Conservation (phyloP, 352 stramenopile species). For the Phytophthora cryptogea region DNA sequence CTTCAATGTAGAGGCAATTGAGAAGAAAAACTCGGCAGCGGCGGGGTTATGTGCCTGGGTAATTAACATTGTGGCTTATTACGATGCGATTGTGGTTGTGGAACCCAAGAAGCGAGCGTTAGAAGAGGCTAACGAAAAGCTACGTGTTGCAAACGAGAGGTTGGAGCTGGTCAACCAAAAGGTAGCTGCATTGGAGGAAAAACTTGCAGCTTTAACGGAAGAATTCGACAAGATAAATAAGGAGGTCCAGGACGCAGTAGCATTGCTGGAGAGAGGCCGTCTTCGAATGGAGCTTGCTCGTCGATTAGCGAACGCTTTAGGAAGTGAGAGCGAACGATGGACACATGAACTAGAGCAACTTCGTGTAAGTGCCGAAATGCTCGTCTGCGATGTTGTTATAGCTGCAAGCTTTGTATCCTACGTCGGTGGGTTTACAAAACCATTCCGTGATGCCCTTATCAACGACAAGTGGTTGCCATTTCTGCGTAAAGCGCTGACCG, state of each 20-base stretch:
- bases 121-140: constrained; percentile 79
- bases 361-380: constrained; percentile 65
- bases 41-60: constrained; percentile 82
- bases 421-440: constrained; percentile 93
- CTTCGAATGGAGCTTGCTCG: constrained; percentile 92
- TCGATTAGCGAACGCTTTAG: constrained; percentile 90
- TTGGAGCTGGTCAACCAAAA: constrained; percentile 90
- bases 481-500: constrained; percentile 59
- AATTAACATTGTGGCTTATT: constrained; percentile 94
- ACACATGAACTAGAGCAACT: constrained; percentile 81
- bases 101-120: constrained; percentile 92
- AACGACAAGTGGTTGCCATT: constrained; percentile 88
- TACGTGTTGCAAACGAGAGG: constrained; percentile 83
- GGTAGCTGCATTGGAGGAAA: constrained; percentile 87
- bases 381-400: constrained; percentile 92
- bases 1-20: constrained; percentile 82
- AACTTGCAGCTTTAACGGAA: constrained; percentile 75
- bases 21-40: constrained; percentile 84
- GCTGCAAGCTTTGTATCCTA: constrained; percentile 94
- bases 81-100: constrained; percentile 94
- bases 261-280: constrained; percentile 82
- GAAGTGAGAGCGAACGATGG: constrained; percentile 94
- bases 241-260: constrained; percentile 91
- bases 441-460: constrained; percentile 89
- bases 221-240: constrained; percentile 90